Evolutionary conservation across 495 filamentous ascomycete genomes (phyloP).

Genomic region (Daldinia loculata): DNA sequence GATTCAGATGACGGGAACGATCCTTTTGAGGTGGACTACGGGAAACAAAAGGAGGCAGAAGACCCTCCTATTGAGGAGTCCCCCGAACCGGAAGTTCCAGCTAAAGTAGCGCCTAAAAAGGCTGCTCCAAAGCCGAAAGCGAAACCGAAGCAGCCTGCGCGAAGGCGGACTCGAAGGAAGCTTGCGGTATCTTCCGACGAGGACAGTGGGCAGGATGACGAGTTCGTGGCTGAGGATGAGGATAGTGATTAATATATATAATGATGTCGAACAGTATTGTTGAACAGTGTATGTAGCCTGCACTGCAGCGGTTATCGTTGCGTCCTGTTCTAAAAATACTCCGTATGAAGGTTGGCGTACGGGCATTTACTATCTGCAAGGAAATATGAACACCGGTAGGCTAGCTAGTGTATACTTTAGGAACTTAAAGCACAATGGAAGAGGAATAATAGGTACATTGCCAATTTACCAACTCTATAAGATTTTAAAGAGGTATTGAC

Average conservation of each 20-base stretch:
- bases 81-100: slow-evolving; percentile 17
- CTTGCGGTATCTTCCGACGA: slow-evolving; percentile 38
- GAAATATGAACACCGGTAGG: not conserved
- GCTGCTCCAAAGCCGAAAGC: slow-evolving; percentile 40
- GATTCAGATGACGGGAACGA: slow-evolving; percentile 46
- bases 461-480: too few species aligned
- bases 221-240: slow-evolving; percentile 25
- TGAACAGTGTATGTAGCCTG: not conserved
- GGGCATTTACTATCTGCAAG: not conserved
- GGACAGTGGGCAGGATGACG: slow-evolving; percentile 28
- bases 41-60: slow-evolving; percentile 21
- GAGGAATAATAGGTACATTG: too few species aligned
- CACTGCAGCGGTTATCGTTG: not conserved
- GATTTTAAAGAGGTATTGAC: too few species aligned
- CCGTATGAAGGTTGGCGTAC: not conserved
- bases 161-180: slow-evolving; percentile 41
- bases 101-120: slow-evolving; percentile 29
- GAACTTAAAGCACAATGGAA: not conserved
- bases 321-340: not conserved
- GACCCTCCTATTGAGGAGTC: slow-evolving; percentile 2
- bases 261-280: not conserved
- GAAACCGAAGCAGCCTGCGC: slow-evolving; percentile 37
- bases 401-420: not conserved
- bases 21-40: slow-evolving; percentile 46
- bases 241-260: slow-evolving; percentile 28